phyloP scores from a whole-genome alignment of 306 rosid genomes.

The Echinosophora koreensis region DNA sequence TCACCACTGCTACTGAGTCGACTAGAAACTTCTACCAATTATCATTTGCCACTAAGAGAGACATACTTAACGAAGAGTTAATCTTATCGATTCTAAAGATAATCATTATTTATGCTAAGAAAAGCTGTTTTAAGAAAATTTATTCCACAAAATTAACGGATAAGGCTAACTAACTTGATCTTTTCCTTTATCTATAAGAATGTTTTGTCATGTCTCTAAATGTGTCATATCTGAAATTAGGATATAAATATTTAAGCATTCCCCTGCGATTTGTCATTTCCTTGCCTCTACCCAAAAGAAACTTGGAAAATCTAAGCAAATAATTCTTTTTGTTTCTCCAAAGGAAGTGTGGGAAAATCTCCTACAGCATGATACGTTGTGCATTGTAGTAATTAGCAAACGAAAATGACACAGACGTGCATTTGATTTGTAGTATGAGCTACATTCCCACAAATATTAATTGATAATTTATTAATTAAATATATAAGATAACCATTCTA shows the following conservation, averaged over 20 bases:
- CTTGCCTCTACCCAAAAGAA: neutral
- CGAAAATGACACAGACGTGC: too few species aligned
- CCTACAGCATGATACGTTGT: neutral
- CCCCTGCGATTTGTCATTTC: too few species aligned
- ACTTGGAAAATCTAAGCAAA: neutral
- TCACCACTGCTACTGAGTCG: neutral
- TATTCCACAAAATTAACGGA: neutral
- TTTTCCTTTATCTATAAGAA: neutral
- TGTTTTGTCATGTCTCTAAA: neutral
- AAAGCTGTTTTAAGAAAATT: neutral
- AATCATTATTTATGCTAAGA: neutral
- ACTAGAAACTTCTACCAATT: neutral
- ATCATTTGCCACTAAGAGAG: neutral
- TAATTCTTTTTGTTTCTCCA: too few species aligned
- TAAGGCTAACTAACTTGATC: neutral
- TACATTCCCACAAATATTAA: too few species aligned
- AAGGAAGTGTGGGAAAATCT: neutral
- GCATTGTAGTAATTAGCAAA: too few species aligned
- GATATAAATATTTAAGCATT: neutral
- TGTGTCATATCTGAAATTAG: neutral
- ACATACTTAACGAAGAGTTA: neutral
- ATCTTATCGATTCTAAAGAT: neutral
- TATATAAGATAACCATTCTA: too few species aligned
- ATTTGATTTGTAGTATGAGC: too few species aligned
- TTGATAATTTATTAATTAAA: too few species aligned